A percentile compares a stretch with the other conserved stretches of the same genome.
Conservation (phyloP, 106 monocot species). For the Ottelia alismoides region DNA sequence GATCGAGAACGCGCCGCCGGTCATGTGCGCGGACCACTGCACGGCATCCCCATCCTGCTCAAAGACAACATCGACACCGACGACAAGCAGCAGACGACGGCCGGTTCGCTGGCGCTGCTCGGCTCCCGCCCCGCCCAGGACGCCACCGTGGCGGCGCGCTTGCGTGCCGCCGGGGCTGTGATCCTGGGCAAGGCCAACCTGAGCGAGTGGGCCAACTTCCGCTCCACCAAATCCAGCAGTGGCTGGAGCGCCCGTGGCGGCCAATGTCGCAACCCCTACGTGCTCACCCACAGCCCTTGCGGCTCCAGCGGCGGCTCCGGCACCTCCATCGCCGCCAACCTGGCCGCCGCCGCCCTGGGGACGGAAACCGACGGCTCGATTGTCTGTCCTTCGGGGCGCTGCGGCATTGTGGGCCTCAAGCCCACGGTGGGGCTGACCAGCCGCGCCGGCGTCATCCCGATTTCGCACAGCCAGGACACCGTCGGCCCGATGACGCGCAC, state of each 20-base stretch:
- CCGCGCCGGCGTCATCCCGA: slow-evolving; percentile 4
- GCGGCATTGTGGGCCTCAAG: slow-evolving; percentile 3
- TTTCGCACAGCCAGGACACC: background rate
- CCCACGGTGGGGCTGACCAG: slow-evolving; percentile 8
- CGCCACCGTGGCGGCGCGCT: slow-evolving; percentile 18
- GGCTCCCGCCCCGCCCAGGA: slow-evolving; percentile 35
- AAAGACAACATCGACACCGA: slow-evolving; percentile 38
- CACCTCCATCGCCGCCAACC: slow-evolving; percentile 1
- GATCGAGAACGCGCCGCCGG: slow-evolving; percentile 14
- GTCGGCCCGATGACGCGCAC: no score
- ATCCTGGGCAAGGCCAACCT: background rate
- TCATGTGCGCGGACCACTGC: slow-evolving; percentile 2
- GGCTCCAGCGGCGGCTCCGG: slow-evolving; percentile 4
- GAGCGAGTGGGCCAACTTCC: background rate
- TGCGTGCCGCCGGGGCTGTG: slow-evolving; percentile 14
- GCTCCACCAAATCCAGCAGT: background rate
- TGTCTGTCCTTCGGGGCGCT: background rate
- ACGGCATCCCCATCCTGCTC: slow-evolving; percentile 27
- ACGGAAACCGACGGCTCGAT: slow-evolving; percentile 6
- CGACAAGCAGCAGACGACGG: slow-evolving; percentile 38
- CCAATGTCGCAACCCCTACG: slow-evolving; percentile 4
- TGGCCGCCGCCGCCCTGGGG: background rate
- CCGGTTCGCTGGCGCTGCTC: slow-evolving; percentile 38
- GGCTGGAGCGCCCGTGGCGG: background rate
- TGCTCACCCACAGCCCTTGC: background rate